Evolutionary conservation across 2,329 filamentous ascomycete genomes (phyloP), one percentile per base, ranked within the genome.

Genomic region (Ophiostoma sp.): DNA sequence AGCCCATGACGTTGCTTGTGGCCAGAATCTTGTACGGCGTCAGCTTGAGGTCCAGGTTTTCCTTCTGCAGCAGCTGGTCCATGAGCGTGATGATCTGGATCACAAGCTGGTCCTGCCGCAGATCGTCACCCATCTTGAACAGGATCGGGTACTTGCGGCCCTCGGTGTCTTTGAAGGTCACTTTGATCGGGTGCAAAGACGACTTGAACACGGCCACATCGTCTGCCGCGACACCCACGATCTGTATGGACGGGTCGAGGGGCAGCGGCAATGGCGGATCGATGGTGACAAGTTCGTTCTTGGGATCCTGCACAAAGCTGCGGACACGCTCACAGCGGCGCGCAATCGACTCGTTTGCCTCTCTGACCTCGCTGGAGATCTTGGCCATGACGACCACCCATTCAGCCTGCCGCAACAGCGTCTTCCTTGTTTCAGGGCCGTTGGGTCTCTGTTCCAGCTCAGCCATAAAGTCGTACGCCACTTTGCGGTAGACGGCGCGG

Each of bases 51-150:
- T 99, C 95, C 9, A 99, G 83, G 71, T 99, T 98, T 76, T 99
- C 95, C 75, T 98, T 97, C 70, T 92, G 91, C 4, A 99, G 84
- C 1, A 99, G 86, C 69, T 94, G 91, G 75, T 99, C 95, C 95
- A 99, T 99, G 16, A 99, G 84, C 0, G 92, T 96, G 76, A 99
- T 97, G 75, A 98, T 98, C 75, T 87, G 95, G 67, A 99, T 96
- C 47, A 99, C 94, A 2, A 99, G 86, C 76, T 99, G 95, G 75
- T 99, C 95, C 78, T 99, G 95, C 14, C 95, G 90, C 66, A 99
- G 83, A 76, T 99, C 95, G 76, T 99, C 95, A 47, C 95, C 95
- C 0, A 93, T 93, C 78, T 99, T 99, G 85, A 99, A 99, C 67
- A 98, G 90, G 72, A 99, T 90, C 9, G 94, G 90, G 76, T 98